Base-by-base conservation (phyloP, 2,329 filamentous ascomycete species). In the Metarhizium robertsii region DNA sequence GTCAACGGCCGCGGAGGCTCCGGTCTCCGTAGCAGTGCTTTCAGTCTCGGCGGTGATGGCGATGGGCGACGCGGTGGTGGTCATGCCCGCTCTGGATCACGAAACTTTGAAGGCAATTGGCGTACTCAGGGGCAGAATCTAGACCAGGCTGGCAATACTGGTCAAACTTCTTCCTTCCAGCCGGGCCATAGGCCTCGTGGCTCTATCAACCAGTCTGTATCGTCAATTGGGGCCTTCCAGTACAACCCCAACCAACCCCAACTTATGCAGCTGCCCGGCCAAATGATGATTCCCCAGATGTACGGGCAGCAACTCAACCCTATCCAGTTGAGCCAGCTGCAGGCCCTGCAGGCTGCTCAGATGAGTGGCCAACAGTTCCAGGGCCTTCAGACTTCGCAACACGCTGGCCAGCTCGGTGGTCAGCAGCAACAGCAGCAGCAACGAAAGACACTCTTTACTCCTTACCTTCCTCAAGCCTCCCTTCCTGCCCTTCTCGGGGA, bases 21-120 rank as follows among this genome's bases (percentile, higher is more conserved):
- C 62, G 77, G 79, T 56, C 85, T 87, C 61, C 85, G 87, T 58
- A 85, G 86, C 25, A 84, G 82, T 52, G 64, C 71, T 40, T 64
- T 69, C 55, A 71, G 68, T 60, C 89, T 91, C 70, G 69, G 69
- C 46, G 72, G 72, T 42, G 69, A 67, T 48, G 67, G 61, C 59
- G 90, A 94, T 62, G 88, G 91, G 67, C 79, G 84, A 59, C 88
- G 90, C 63, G 85, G 87, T 63, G 88, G 87, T 46, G 87, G 90
- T 55, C 94, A 99, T 69, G 86, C 83, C 60, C 84, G 94, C 59
- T 87, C 86, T 36, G 83, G 83, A 11, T 99, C 94, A 29, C 85
- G 94, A 60, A 99, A 97, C 73, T 97, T 97, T 67, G 94, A 99
- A 63, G 86, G 92, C 65, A 99, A 99, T 73, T 99, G 94, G 94